Evolutionary conservation across 257 asterid genomes (phyloP).

Genomic region (Perilla frutescens): DNA sequence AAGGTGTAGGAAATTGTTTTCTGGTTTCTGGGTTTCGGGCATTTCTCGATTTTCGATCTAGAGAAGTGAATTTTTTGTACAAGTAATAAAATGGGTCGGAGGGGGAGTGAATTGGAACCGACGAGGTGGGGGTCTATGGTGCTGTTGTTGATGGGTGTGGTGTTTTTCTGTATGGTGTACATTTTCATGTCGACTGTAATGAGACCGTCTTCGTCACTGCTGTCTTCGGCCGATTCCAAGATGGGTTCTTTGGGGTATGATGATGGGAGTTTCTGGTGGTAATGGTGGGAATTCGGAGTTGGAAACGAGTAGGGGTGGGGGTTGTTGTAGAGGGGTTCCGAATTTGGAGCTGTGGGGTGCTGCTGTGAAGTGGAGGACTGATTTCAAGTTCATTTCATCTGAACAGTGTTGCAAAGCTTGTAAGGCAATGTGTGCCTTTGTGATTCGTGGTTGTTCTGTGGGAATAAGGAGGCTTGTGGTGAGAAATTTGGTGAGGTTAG

Average conservation of each 20-base stretch:
- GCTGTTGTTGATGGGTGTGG: conserved; percentile 73
- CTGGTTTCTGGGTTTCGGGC: conserved; percentile 41
- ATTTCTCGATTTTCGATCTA: conserved; percentile 20
- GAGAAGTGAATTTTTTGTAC: background rate
- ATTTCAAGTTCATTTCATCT: conserved; percentile 81
- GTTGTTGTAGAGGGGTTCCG: conserved; percentile 79
- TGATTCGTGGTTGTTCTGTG: conserved; percentile 95
- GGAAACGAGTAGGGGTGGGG: conserved; percentile 39
- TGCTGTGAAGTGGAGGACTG: conserved; percentile 95
- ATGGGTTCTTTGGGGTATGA: conserved; percentile 33
- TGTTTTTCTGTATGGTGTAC: conserved; percentile 64
- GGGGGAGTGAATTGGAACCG: conserved; percentile 67
- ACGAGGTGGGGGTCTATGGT: conserved; percentile 60
- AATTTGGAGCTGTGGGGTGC: conserved; percentile 89
- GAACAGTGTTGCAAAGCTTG: conserved; percentile 80
- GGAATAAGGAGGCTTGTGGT: conserved; percentile 76
- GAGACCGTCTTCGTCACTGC: conserved; percentile 38
- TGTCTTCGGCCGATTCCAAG: conserved; percentile 19
- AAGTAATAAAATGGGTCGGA: conserved; percentile 72
- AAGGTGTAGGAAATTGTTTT: conserved; percentile 21
- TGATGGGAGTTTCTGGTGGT: conserved; percentile 29
- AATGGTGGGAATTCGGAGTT: conserved; percentile 27
- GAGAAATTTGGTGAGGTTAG: conserved; percentile 85
- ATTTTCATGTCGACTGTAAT: conserved; percentile 66
- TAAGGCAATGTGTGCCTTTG: conserved; percentile 88